Conservation (phyloP, 495 filamentous ascomycete species). For the Penicillium psychrofluorescens region DNA sequence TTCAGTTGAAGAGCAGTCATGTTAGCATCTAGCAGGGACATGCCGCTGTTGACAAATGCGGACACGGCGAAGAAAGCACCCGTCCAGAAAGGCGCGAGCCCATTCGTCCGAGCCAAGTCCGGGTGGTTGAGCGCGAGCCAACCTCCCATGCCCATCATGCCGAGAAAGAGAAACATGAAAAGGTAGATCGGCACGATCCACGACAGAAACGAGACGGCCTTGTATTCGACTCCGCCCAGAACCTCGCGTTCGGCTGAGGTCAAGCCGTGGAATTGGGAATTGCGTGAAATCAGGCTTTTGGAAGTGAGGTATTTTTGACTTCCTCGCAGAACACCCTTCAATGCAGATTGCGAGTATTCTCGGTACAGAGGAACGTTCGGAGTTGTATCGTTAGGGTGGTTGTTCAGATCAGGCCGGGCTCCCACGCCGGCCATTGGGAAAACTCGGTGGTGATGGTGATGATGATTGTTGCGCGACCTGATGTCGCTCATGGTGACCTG, state of each 20-base stretch:
- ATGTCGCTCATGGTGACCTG: constrained; percentile 25
- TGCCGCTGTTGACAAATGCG: constrained; percentile 84
- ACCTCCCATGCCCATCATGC: constrained; percentile 61
- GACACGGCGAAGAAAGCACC: constrained; percentile 45
- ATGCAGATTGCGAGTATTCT: constrained; percentile 11
- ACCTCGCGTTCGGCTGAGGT: constrained; percentile 59
- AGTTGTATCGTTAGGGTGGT: constrained; percentile 27
- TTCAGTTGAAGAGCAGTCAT: constrained; percentile 49
- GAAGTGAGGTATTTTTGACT: constrained; percentile 34
- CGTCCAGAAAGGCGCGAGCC: constrained; percentile 55
- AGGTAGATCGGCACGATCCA: constrained; percentile 71
- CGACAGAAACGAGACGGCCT: constrained; percentile 63
- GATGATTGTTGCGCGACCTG: constrained; percentile 1
- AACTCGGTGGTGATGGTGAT: constrained; percentile 31
- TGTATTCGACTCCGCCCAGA: constrained; percentile 76
- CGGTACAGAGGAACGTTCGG: constrained; percentile 12
- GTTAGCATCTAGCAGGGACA: constrained; percentile 77
- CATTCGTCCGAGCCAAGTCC: constrained; percentile 54
- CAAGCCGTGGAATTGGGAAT: constrained; percentile 67
- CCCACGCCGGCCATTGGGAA: constrained; percentile 48
- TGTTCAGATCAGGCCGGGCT: constrained; percentile 37
- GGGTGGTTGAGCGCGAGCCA: constrained; percentile 59
- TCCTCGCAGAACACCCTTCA: constrained; percentile 20
- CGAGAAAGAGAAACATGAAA: constrained; percentile 62
- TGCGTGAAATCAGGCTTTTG: constrained; percentile 51